Base-by-base conservation (phyloP, 768 basidiomycete genomes). In the Chalciporus piperatus region DNA sequence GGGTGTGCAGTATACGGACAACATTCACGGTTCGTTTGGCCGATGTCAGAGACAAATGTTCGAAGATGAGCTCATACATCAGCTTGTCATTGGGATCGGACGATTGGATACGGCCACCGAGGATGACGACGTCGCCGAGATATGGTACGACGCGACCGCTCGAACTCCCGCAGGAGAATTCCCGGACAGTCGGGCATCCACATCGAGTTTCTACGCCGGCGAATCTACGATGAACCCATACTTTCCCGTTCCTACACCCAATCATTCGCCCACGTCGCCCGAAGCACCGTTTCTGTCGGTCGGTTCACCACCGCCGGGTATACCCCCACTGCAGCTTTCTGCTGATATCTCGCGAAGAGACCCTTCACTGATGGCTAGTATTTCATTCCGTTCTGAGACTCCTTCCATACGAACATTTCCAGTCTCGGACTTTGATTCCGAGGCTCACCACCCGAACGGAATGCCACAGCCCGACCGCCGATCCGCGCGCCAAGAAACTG, bases 51-150 rank as follows among this genome's bases (percentile, higher is more conserved):
- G 87, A 50, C 72, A 72, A 6, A 70, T 90, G 65, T 82, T 97
- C 56, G 85, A 89, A 61, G 78, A 82, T 28, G 93, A 96, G 70
- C 78, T 98, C 39, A 65, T 96, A 7, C 79, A 88, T 48, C 90
- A 92, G 32, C 85, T 98, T 55, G 85, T 96, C 49, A 85, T 97
- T 47, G 94, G 92, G 27, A 89, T 98, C 76, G 91, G 91, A 9
- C 76, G 84, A 19, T 75, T 98, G 25, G 84, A 84, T 41, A 65
- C 59, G 14, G 55, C 65, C 8, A 39, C 39, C 55, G 57, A 69
- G 54, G 60, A 65, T 4, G 79, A 78, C 58, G 70, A 75, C 20
- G 69, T 57, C 4, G 22, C 57, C 43, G 59, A 73, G 59, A 54
- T 71, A 30, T 70, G 64, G 56, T 62, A 69, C 23, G 64, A 70